A percentile compares a stretch with the other conserved stretches of the same genome.
Evolutionary conservation across 2,329 filamentous ascomycete genomes (phyloP).

Genomic region (Ceratocystis cacaofunesta): DNA sequence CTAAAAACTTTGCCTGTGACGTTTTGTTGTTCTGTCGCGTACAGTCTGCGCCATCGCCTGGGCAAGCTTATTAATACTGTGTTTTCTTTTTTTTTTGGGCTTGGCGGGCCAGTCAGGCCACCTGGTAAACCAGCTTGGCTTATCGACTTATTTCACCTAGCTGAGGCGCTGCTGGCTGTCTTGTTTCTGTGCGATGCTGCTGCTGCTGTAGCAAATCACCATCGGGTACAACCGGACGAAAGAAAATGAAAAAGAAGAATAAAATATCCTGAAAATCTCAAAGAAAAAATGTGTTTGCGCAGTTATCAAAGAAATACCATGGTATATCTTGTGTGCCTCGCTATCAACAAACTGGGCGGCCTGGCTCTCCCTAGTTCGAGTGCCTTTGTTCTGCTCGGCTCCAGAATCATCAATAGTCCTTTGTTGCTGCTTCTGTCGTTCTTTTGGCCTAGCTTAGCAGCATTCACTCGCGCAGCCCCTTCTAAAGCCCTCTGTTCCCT

Average conservation of each 20-base stretch:
- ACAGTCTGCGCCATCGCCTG: conserved; percentile 12
- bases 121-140: background rate
- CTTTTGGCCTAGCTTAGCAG: no score
- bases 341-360: background rate
- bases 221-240: background rate
- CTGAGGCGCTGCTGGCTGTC: no score
- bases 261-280: background rate
- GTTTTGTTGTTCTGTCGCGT: conserved; percentile 13
- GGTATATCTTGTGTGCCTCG: background rate
- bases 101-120: background rate
- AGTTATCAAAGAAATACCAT: no score
- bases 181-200: background rate
- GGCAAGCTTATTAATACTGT: background rate
- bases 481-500: background rate
- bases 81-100: background rate
- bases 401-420: no score
- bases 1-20: conserved; percentile 7
- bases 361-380: no score
- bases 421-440: no score
- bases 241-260: background rate
- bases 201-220: background rate
- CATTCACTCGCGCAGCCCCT: no score
- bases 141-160: background rate
- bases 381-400: no score
- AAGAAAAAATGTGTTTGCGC: no score